Base-by-base conservation (phyloP, 2,329 filamentous ascomycete genomes). In the Byssothecium circinans region DNA sequence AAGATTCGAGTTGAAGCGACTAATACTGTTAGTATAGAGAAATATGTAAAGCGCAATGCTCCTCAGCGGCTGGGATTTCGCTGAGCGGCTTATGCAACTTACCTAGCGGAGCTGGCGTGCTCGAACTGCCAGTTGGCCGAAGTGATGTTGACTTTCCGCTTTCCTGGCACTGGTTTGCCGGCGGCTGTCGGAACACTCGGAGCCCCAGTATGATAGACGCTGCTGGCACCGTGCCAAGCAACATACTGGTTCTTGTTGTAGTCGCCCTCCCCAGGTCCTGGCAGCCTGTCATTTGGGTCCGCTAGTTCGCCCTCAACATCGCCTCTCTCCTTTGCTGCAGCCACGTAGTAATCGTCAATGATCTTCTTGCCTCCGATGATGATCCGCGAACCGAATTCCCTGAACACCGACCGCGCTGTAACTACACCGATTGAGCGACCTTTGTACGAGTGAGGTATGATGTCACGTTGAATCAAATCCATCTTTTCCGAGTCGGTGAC, bases 201-300 rank as follows among this genome's bases (percentile, higher is more conserved):
- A 1, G 81, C 82, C 47, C 85, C 86, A 11, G 88, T 90, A 68
- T 97, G 91, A 69, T 99, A 99, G 19, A 99, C 94, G 32, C 89
- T 86, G 69, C 92, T 97, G 39, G 94, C 94, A 41, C 94, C 94
- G 69, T 96, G 91, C 94, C 94, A 99, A 22, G 94, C 94, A 22
- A 99, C 94, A 66, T 96, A 99, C 70, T 96, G 91, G 67, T 99
- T 99, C 75, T 92, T 91, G 78, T 99, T 96, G 79, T 99, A 99
- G n/a, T 85, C 80, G 10, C 23, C 23, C 67, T 95, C 87, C 32
- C 87, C 88, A n/a, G 80, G 77, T 8, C 81, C 81, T 20, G 91
- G 82, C 34, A 91, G 81, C 50, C 80, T 81, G 71, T 99, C 94
- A 50, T 91, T 87, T 0, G 92, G 92, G 64, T 97, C 94, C 15